Evolutionary conservation across 2,329 filamentous ascomycete genomes (phyloP).

Genomic region (Plectosphaerella plurivora): DNA sequence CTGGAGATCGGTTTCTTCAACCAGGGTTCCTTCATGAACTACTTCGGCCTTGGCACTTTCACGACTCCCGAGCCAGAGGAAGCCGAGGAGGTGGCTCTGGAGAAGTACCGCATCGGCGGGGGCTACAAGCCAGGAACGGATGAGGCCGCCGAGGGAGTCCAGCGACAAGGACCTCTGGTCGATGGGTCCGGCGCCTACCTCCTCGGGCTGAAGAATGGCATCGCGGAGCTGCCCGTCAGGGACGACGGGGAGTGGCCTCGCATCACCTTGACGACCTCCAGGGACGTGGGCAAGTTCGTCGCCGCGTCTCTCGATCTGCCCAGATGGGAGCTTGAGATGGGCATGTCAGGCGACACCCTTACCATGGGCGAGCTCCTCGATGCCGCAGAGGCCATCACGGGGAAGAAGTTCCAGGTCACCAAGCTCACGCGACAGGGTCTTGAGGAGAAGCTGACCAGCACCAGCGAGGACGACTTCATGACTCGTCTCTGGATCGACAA

Average conservation of each 20-base stretch:
- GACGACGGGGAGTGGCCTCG: constrained; percentile 1
- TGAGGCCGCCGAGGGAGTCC: not conserved
- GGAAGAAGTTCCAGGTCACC: not conserved
- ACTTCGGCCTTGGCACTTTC: not conserved
- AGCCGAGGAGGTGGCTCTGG: not conserved
- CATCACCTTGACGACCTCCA: not conserved
- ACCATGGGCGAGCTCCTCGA: constrained; percentile 1
- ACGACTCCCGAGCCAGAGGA: not conserved
- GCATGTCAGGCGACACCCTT: not conserved
- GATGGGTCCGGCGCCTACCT: constrained; percentile 1
- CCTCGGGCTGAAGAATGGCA: not conserved
- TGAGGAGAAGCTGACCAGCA: not conserved
- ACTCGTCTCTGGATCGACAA: constrained; percentile 1
- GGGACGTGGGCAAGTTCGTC: not conserved
- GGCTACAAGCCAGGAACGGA: constrained; percentile 1
- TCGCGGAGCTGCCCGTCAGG: constrained; percentile 1
- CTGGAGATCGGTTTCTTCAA: constrained; percentile 1
- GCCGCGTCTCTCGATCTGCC: constrained; percentile 1
- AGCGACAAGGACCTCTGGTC: not conserved
- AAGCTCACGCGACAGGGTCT: not conserved
- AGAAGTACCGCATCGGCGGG: not conserved
- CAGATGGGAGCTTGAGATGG: not conserved
- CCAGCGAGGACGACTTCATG: not conserved
- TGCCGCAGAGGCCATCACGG: not conserved
- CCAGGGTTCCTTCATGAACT: constrained; percentile 2